These are phyloP conservation scores for Plasmodium knowlesi DNA, from an alignment of 169 alveolate genomes.

Conservation along the genomic window DNA sequence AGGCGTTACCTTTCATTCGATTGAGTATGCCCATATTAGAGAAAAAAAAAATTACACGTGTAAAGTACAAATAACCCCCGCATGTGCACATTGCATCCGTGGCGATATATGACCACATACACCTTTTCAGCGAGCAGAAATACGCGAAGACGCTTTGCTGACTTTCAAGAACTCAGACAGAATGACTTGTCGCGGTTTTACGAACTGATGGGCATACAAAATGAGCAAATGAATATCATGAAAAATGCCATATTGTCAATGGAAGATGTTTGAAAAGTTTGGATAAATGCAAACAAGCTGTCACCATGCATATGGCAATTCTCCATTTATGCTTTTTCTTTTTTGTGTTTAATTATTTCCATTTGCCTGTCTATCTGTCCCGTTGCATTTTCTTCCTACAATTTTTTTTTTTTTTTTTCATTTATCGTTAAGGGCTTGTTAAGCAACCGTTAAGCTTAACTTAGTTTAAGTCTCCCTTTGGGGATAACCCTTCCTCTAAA, in stretches of 20 bases:
- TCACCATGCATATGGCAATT: neutral
- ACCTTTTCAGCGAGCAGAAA: slow-evolving; percentile 35
- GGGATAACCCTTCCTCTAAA: neutral
- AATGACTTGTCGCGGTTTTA: slow-evolving; percentile 48
- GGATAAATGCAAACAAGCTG: neutral
- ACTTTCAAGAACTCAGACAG: slow-evolving; percentile 64
- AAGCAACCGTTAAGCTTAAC: neutral
- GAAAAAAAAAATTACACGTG: too few species aligned
- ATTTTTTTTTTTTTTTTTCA: neutral
- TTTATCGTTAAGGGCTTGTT: neutral
- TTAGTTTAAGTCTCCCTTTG: neutral
- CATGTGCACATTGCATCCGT: neutral
- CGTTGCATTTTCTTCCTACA: neutral
- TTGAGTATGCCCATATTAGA: neutral
- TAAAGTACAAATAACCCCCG: neutral
- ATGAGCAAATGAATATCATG: slow-evolving; percentile 49
- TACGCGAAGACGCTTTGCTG: slow-evolving; percentile 46
- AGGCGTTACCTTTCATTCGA: neutral
- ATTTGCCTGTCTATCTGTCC: neutral
- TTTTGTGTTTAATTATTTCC: neutral
- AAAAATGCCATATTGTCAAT: slow-evolving; percentile 17
- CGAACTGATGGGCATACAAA: slow-evolving; percentile 62
- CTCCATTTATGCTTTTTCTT: neutral
- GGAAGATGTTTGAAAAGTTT: neutral
- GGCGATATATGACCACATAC: neutral